A percentile compares a stretch with the other conserved stretches of the same genome.
Conservation (phyloP, 176 grass and related monocot genomes). For the Rhynchospora breviuscula region DNA sequence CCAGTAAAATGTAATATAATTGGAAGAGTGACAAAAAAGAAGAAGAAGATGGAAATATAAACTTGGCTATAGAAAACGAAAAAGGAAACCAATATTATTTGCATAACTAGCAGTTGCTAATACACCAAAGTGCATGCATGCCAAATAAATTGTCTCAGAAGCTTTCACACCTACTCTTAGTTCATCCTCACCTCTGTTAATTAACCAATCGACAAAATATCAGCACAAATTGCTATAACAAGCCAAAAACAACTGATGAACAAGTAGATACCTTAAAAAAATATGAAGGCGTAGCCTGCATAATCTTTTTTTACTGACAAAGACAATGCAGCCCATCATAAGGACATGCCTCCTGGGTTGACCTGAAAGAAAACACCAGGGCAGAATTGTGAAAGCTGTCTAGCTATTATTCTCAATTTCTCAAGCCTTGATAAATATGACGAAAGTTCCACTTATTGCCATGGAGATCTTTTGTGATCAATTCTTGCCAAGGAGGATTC, state of each 20-base stretch:
- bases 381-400: slow-evolving; percentile 5
- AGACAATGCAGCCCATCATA: slow-evolving; percentile 90
- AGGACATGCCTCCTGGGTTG: slow-evolving; percentile 92
- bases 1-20: neutral
- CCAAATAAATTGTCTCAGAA: slow-evolving; percentile 83
- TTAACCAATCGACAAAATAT: slow-evolving; percentile 13
- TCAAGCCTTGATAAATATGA: slow-evolving; percentile 87
- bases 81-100: slow-evolving; percentile 45
- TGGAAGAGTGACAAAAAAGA: slow-evolving; percentile 12
- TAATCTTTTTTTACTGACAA: slow-evolving; percentile 92
- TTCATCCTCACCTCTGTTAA: slow-evolving; percentile 75
- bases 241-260: neutral
- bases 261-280: slow-evolving; percentile 47
- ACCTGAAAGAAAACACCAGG: slow-evolving; percentile 39
- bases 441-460: slow-evolving; percentile 88
- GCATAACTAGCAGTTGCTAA: slow-evolving; percentile 95
- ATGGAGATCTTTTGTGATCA: slow-evolving; percentile 91
- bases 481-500: slow-evolving; percentile 86
- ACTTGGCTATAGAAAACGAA: slow-evolving; percentile 97
- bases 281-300: slow-evolving; percentile 89
- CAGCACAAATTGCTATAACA: slow-evolving; percentile 1
- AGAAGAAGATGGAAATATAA: slow-evolving; percentile 21
- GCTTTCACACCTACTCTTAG: slow-evolving; percentile 38
- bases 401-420: neutral
- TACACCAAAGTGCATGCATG: slow-evolving; percentile 98